phyloP scores from a whole-genome alignment of 2,329 filamentous ascomycete species.

The Aspergillus quadrilineatus region DNA sequence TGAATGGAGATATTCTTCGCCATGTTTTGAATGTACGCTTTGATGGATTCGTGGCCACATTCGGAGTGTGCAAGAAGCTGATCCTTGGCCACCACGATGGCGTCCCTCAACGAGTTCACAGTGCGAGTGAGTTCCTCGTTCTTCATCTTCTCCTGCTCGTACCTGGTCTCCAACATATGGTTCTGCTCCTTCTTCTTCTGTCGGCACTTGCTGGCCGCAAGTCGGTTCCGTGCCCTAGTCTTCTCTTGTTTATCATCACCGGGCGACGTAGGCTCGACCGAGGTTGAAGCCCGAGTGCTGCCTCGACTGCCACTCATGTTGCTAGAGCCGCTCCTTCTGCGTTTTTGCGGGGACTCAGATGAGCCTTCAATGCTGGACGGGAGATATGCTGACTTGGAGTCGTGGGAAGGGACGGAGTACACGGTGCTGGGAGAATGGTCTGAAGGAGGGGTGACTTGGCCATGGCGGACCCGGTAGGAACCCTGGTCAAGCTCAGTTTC shows the following conservation, averaged over 20 bases:
- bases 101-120: background rate
- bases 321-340: background rate
- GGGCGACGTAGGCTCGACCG: background rate
- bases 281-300: background rate
- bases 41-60: constrained; percentile 2
- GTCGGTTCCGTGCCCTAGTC: constrained; percentile 59
- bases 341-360: background rate
- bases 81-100: background rate
- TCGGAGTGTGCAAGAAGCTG: constrained; percentile 3
- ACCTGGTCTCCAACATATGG: constrained; percentile 48
- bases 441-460: constrained; percentile 39
- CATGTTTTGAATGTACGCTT: background rate
- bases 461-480: constrained; percentile 38
- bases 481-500: constrained; percentile 15
- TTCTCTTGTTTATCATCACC: constrained; percentile 44
- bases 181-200: constrained; percentile 62
- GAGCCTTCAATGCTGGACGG: background rate
- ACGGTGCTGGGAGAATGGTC: constrained; percentile 19
- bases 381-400: background rate
- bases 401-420: background rate
- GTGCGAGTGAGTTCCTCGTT: background rate
- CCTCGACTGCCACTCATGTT: background rate
- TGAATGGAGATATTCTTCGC: constrained; percentile 1
- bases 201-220: constrained; percentile 62
- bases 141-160: constrained; percentile 13